A percentile compares a stretch with the other conserved stretches of the same genome.
Conservation (phyloP, 805 yeast species). For the Myxozyma melibiosi region DNA sequence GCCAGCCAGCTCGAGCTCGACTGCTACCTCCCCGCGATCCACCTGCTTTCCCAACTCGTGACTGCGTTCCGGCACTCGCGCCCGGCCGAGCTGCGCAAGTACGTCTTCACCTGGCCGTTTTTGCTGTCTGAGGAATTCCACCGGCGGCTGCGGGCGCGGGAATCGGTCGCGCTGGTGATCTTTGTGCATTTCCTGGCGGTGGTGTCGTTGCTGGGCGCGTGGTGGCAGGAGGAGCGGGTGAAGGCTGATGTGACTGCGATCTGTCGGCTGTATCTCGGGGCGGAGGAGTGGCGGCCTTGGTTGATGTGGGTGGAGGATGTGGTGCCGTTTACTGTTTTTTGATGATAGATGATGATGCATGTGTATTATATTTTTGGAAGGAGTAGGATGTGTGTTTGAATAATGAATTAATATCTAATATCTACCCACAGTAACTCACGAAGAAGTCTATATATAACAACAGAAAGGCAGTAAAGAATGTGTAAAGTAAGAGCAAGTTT, state of each 20-base stretch:
- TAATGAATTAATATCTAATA: neutral
- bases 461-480: no score
- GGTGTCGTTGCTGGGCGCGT: conserved; percentile 25
- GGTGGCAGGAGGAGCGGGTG: conserved; percentile 35
- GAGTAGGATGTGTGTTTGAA: neutral
- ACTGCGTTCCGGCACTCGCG: conserved; percentile 24
- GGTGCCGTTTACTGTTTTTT: conserved; percentile 21
- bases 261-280: conserved; percentile 18
- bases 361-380: neutral
- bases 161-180: conserved; percentile 21
- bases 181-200: conserved; percentile 30
- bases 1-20: conserved; percentile 17
- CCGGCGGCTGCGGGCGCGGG: conserved; percentile 22
- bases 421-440: no score
- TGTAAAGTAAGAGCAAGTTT: no score
- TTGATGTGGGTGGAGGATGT: conserved; percentile 24
- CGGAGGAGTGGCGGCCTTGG: conserved; percentile 30
- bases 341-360: neutral
- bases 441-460: no score
- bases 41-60: conserved; percentile 24
- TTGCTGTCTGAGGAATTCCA: conserved; percentile 26
- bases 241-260: conserved; percentile 19
- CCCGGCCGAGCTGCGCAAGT: conserved; percentile 31
- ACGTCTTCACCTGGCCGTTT: conserved; percentile 34
- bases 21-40: conserved; percentile 23